Evolutionary conservation across 371 early-diverging fungal genomes (phyloP).

Genomic region (Mortierella sp.): DNA sequence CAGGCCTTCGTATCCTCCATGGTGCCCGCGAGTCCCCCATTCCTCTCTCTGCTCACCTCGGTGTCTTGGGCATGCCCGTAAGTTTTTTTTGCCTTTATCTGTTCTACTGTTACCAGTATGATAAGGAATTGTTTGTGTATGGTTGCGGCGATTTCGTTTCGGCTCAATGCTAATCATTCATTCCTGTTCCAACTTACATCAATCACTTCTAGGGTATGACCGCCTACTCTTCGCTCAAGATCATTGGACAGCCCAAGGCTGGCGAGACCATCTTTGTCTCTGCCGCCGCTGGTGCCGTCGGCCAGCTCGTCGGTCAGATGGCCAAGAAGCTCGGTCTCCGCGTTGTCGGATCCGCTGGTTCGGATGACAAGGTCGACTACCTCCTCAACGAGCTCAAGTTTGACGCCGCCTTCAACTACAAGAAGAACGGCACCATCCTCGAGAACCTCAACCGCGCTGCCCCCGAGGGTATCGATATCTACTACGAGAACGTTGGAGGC

Average conservation of each 20-base stretch:
- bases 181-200: not conserved
- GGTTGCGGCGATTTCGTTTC: too few relatives aligned
- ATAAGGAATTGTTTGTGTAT: not conserved
- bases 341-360: constrained; percentile 79
- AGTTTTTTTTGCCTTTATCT: not conserved
- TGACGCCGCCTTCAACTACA: constrained; percentile 85
- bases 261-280: constrained; percentile 78
- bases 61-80: constrained; percentile 72
- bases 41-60: constrained; percentile 66
- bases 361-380: constrained; percentile 77
- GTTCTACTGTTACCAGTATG: not conserved
- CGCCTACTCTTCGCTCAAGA: constrained; percentile 51
- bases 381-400: constrained; percentile 68
- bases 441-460: constrained; percentile 59
- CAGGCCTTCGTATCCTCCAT: constrained; percentile 48
- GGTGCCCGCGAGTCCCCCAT: constrained; percentile 62
- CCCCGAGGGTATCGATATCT: constrained; percentile 81
- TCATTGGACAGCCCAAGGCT: constrained; percentile 69
- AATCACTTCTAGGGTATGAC: constrained; percentile 56
- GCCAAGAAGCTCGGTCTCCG: constrained; percentile 70
- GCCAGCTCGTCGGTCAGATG: constrained; percentile 77
- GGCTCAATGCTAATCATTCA: not conserved
- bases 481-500: constrained; percentile 84
- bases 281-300: constrained; percentile 70
- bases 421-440: constrained; percentile 62